Evolutionary conservation across 108 stramenopile genomes (phyloP).

Genomic region (Nitzschia palea): DNA sequence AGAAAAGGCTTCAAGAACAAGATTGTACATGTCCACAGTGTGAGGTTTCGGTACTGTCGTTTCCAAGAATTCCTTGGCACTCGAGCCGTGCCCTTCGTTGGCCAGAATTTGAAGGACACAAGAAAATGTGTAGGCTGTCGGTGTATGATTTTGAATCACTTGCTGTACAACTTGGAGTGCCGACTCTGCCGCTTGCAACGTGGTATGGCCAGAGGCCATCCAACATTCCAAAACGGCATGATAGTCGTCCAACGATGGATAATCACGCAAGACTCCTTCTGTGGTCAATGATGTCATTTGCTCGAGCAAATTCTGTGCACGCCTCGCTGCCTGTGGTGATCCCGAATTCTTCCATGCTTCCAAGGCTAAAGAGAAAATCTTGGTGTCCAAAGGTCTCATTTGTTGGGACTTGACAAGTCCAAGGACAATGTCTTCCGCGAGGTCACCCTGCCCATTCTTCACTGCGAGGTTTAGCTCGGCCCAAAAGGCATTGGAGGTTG

Average conservation of each 20-base stretch:
- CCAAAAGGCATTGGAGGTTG: conserved; percentile 33
- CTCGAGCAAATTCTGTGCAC: conserved; percentile 22
- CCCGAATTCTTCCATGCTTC: conserved; percentile 33
- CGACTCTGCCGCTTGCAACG: background rate
- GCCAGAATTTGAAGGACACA: conserved; percentile 10
- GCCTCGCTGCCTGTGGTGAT: conserved; percentile 8
- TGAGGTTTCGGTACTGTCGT: background rate
- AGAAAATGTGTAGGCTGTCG: background rate
- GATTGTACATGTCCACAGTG: conserved; percentile 27
- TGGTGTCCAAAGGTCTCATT: conserved; percentile 8
- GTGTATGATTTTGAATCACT: background rate
- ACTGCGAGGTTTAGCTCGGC: conserved; percentile 28
- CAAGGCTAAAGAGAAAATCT: conserved; percentile 25
- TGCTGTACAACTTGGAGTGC: background rate
- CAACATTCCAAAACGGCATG: conserved; percentile 36
- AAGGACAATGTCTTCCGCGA: conserved; percentile 29
- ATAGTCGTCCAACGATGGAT: conserved; percentile 23
- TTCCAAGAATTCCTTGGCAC: conserved; percentile 11
- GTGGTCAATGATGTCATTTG: conserved; percentile 28
- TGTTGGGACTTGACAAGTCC: conserved; percentile 4
- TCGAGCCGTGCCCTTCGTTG: conserved; percentile 15
- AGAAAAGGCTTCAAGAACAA: conserved; percentile 17
- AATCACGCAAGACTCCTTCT: conserved; percentile 19
- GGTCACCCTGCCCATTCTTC: conserved; percentile 22
- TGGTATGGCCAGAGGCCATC: background rate